phyloP scores from a whole-genome alignment of 306 rosid genomes.

The Corylus heterophylla region DNA sequence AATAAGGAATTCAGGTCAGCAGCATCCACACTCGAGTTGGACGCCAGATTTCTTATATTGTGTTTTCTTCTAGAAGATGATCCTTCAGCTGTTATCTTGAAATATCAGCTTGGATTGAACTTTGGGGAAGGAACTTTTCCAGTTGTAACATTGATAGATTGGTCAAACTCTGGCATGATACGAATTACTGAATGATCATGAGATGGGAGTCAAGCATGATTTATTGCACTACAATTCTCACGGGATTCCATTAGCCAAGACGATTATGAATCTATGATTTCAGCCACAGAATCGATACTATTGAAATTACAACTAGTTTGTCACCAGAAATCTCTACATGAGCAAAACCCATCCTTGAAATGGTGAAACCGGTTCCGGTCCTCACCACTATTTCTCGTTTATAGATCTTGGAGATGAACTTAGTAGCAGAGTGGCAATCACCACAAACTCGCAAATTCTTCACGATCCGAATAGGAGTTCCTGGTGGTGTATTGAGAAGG shows the following conservation, averaged over 20 bases:
- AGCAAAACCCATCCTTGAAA: slow-evolving; percentile 72
- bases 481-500: slow-evolving; percentile 63
- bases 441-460: slow-evolving; percentile 85
- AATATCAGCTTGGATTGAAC: not conserved
- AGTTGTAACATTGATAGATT: not conserved
- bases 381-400: slow-evolving; percentile 73
- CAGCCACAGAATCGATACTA: not conserved
- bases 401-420: slow-evolving; percentile 79
- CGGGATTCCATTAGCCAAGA: not conserved
- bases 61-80: not conserved
- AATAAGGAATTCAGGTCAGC: not conserved
- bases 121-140: not conserved
- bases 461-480: slow-evolving; percentile 78
- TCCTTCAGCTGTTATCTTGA: not conserved
- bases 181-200: not conserved
- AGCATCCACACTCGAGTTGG: not conserved
- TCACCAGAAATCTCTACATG: slow-evolving; percentile 89
- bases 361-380: slow-evolving; percentile 89
- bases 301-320: not conserved
- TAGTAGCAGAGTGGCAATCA: slow-evolving; percentile 90
- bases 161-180: not conserved
- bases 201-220: not conserved
- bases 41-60: not conserved
- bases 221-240: not conserved
- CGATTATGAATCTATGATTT: not conserved